These are phyloP conservation scores for Colletotrichum sp. DNA, from an alignment of 2,329 filamentous ascomycete genomes.

Conservation along the genomic window DNA sequence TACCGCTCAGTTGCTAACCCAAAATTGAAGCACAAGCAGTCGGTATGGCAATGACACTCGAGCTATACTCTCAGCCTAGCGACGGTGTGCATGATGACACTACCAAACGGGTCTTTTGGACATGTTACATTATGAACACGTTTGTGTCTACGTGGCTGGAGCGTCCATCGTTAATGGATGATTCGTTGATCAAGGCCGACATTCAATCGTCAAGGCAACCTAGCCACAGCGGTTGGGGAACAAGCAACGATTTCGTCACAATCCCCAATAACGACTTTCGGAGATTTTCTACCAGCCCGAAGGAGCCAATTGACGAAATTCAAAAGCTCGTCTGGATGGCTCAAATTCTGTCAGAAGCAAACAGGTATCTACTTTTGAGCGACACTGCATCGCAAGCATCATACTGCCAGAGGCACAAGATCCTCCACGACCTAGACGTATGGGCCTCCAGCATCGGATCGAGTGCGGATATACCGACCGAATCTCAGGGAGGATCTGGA, in stretches of 20 bases:
- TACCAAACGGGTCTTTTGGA: conserved; percentile 4
- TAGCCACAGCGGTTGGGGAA: background rate
- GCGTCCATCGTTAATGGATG: conserved; percentile 4
- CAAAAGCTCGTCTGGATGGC: background rate
- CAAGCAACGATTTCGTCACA: background rate
- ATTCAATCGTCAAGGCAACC: background rate
- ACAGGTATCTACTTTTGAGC: conserved; percentile 1
- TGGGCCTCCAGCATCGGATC: background rate
- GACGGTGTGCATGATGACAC: background rate
- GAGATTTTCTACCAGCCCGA: background rate
- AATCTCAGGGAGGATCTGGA: background rate
- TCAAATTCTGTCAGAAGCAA: background rate
- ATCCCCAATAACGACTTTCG: background rate
- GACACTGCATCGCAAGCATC: background rate
- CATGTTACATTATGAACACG: conserved; percentile 4
- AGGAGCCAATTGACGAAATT: background rate
- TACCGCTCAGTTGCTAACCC: background rate
- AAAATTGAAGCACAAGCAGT: background rate
- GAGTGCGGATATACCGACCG: background rate
- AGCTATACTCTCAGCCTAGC: background rate
- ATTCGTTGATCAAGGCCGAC: background rate
- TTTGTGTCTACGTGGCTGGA: conserved; percentile 13
- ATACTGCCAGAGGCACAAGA: conserved; percentile 10
- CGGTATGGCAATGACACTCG: background rate
- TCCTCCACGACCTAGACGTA: conserved; percentile 2